phyloP scores from a whole-genome alignment of 2,329 filamentous ascomycete genomes.

The Sarocladium brachiariae region DNA sequence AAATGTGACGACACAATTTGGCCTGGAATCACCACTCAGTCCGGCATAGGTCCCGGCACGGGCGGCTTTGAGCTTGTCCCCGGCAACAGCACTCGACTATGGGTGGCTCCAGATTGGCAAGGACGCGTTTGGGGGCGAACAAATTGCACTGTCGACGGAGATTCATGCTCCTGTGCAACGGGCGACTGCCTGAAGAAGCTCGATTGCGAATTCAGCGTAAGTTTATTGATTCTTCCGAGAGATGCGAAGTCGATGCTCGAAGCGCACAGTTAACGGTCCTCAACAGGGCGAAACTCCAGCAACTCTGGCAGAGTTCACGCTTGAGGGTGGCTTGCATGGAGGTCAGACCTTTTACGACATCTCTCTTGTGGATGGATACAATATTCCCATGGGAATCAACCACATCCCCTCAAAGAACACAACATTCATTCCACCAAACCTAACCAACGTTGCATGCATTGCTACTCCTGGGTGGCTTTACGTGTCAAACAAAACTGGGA shows the following conservation, averaged over 20 bases:
- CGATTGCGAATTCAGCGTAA: constrained; percentile 62
- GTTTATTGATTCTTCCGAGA: constrained; percentile 20
- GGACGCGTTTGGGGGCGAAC: constrained; percentile 78
- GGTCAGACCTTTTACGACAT: constrained; percentile 76
- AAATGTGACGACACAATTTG: constrained; percentile 65
- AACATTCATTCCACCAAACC: constrained; percentile 63
- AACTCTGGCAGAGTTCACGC: constrained; percentile 75
- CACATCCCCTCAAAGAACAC: constrained; percentile 56
- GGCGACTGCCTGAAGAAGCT: constrained; percentile 70
- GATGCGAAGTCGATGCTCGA: no score
- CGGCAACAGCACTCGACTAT: constrained; percentile 52
- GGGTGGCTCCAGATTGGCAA: constrained; percentile 68
- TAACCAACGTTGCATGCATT: constrained; percentile 71
- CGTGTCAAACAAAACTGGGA: constrained; percentile 44
- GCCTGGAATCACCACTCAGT: constrained; percentile 69
- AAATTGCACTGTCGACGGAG: constrained; percentile 69
- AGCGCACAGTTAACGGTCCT: constrained; percentile 3
- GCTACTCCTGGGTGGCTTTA: constrained; percentile 59
- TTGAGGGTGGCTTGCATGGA: constrained; percentile 54
- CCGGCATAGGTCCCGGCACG: constrained; percentile 58
- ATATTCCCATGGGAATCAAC: constrained; percentile 61
- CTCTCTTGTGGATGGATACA: constrained; percentile 79
- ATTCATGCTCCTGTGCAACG: constrained; percentile 63
- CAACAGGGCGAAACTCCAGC: constrained; percentile 63
- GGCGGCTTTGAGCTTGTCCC: constrained; percentile 62